Percentiles rank a stretch among this genome's conserved stretches.
Evolutionary conservation across 306 rosid species (phyloP).

Genomic region (Gleditsia sinensis): DNA sequence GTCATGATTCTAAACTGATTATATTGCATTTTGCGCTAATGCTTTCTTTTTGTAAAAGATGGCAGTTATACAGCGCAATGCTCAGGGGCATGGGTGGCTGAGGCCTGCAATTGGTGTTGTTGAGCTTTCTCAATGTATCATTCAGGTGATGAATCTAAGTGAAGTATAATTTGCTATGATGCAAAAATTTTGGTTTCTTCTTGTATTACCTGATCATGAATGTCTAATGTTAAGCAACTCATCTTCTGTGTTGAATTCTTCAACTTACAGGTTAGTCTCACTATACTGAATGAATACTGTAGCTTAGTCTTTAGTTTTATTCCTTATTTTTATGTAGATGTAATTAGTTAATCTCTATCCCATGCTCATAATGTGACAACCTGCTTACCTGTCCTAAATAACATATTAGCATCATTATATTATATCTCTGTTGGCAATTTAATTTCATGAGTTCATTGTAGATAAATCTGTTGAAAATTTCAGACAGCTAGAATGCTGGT

Average conservation of each 20-base stretch:
- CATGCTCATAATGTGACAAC: background rate
- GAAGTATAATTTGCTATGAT: background rate
- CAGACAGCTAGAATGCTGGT: background rate
- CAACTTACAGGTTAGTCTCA: constrained; percentile 3
- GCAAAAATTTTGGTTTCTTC: constrained; percentile 2
- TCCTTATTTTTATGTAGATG: background rate
- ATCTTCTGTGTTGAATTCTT: background rate
- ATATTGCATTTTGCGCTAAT: constrained; percentile 29
- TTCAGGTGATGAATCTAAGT: constrained; percentile 65
- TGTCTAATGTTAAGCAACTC: background rate
- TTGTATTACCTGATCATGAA: background rate
- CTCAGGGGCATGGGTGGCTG: constrained; percentile 98
- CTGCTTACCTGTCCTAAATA: background rate
- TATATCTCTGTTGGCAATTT: background rate
- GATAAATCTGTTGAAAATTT: background rate
- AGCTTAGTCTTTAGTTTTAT: background rate
- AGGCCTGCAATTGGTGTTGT: constrained; percentile 93
- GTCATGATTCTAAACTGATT: background rate
- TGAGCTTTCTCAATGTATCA: constrained; percentile 91
- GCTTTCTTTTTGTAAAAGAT: constrained; percentile 51
- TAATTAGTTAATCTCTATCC: background rate
- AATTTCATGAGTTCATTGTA: background rate
- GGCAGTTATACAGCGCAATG: constrained; percentile 88
- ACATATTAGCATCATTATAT: background rate
- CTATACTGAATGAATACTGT: background rate